Conservation (phyloP, 129 eudicot genomes). For the Flaveria robusta region DNA sequence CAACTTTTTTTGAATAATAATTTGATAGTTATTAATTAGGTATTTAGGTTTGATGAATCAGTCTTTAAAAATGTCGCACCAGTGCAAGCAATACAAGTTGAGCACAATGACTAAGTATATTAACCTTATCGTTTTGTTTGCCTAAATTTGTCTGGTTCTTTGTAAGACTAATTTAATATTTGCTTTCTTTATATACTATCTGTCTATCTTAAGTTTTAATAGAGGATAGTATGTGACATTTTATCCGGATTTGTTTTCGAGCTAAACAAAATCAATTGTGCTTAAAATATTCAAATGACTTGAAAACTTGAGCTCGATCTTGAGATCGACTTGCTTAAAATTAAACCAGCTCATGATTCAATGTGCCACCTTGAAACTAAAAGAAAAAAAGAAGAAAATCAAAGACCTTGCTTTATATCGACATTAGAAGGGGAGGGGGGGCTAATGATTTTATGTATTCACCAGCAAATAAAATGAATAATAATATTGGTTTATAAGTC, state of each 20-base stretch:
- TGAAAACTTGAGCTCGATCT: too few species aligned
- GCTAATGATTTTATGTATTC: too few species aligned
- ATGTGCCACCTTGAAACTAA: too few species aligned
- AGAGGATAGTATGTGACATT: background rate
- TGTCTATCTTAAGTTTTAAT: background rate
- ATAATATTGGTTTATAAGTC: too few species aligned
- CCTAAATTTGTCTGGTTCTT: background rate
- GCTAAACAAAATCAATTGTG: background rate
- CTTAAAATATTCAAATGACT: too few species aligned
- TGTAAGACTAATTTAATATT: conserved; percentile 7
- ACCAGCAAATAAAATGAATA: too few species aligned
- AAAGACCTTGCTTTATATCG: too few species aligned
- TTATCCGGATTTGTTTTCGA: too few species aligned
- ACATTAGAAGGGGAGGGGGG: too few species aligned
- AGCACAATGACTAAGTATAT: background rate
- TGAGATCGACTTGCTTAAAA: too few species aligned
- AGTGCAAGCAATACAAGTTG: background rate
- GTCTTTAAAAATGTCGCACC: background rate
- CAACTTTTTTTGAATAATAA: background rate
- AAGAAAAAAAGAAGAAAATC: too few species aligned
- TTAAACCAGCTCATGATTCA: too few species aligned
- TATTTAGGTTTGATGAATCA: background rate
- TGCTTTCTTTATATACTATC: background rate
- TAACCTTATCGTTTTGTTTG: background rate
- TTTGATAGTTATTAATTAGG: background rate